Base-by-base conservation (phyloP, 2,329 filamentous ascomycete species). In the Paraconiothyrium sp. region DNA sequence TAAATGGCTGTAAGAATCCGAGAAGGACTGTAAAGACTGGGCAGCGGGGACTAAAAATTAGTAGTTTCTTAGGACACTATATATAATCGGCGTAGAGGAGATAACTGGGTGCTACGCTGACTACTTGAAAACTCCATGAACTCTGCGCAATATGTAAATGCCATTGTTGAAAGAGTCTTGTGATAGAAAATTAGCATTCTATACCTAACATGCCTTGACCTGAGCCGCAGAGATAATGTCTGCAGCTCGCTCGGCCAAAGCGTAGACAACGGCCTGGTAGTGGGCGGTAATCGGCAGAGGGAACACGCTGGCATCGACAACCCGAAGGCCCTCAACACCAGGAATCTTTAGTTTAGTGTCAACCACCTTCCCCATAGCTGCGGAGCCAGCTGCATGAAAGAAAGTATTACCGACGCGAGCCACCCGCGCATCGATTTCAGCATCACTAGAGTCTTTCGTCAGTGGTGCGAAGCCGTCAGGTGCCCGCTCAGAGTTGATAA, bases 361-460 rank as follows among this genome's bases (percentile, higher is more conserved):
- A 9, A 67, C 39, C 4, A 68, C 66, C 9, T 20, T 54, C 1
- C 67, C 66, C 62, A 68, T 62, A 2, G 66, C 64, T 13, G 57
- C 58, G 9, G 62, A 64, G n/a, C 67, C 67, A 7, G 54, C 59
- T 0, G 65, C 54, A 50, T 57, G 63, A 16, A 35, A 39, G 44
- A 60, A 55, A 20, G 55, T 59, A 10, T 43, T 56, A 24, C 27
- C 54, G 34, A 34, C 49, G 22, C 20, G 47, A 24, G 51, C 24
- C 16, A 66, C 52, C 27, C 66, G 54, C 6, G 24, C 64, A 54
- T 69, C 64, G 22, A 72, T 66, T 20, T 67, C 69, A 3, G 43
- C 57, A 49, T 72, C 67, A 0, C 59, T 58, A 27, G 58, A 61
- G 16, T 49, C n/a, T 20, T 16, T 37, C 22, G 35, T 60, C 16